Conservation (phyloP, 805 yeast species). For the Yamadazyma tumulicola region DNA sequence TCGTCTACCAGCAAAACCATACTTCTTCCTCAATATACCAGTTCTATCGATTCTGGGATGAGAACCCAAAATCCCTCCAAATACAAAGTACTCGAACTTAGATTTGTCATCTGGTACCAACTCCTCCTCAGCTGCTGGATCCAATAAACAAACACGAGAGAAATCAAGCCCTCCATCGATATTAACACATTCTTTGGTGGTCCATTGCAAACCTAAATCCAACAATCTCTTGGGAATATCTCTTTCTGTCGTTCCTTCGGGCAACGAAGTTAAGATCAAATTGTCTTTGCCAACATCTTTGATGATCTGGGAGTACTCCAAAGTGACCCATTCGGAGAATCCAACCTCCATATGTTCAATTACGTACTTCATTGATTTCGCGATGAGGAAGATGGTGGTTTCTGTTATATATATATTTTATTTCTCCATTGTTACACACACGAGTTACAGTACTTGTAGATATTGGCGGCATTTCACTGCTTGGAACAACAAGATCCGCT, state of each 20-base stretch:
- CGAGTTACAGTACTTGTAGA: too few relatives aligned
- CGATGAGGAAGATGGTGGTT: too few relatives aligned
- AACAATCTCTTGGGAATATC: conserved; percentile 63
- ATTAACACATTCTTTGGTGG: conserved; percentile 64
- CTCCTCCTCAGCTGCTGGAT: conserved; percentile 80
- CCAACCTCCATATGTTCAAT: conserved; percentile 98
- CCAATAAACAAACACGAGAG: conserved; percentile 72
- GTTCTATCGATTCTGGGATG: conserved; percentile 94
- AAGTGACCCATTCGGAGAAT: conserved; percentile 90
- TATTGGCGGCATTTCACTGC: conserved; percentile 1
- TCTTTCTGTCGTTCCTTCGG: conserved; percentile 51
- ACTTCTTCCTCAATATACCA: conserved; percentile 73
- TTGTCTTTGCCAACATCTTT: conserved; percentile 78
- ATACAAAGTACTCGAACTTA: conserved; percentile 81
- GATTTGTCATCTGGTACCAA: conserved; percentile 65
- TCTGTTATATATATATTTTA: too few relatives aligned
- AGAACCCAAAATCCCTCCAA: conserved; percentile 95
- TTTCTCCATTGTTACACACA: too few relatives aligned
- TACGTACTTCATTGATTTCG: conserved; percentile 67
- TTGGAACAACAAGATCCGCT: conserved; percentile 17
- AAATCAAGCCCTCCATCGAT: conserved; percentile 45
- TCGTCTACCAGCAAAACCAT: conserved; percentile 84
- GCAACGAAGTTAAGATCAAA: conserved; percentile 73
- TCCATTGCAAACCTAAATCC: conserved; percentile 74
- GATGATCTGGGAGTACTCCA: conserved; percentile 82